These are phyloP conservation scores for Alisma plantagoaquatica DNA, from an alignment of 106 monocot species.

Conservation along the genomic window DNA sequence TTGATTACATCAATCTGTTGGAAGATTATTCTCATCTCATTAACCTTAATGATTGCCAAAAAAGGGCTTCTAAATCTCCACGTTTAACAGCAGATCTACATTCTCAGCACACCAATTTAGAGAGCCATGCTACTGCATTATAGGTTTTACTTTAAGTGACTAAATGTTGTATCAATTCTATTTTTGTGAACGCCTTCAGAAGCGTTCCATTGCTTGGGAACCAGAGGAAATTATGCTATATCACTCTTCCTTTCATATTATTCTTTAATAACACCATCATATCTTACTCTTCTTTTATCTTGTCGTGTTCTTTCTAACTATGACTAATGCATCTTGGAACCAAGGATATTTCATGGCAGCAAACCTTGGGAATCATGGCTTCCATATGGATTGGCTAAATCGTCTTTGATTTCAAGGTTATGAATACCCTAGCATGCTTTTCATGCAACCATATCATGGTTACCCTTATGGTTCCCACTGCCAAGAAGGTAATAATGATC, in stretches of 20 bases:
- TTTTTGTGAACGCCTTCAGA: conserved; percentile 62
- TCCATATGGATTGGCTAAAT: conserved; percentile 8
- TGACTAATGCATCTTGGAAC: neutral
- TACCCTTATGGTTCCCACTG: neutral
- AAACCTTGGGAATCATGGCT: conserved; percentile 1
- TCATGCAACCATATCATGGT: conserved; percentile 9
- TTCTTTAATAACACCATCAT: neutral
- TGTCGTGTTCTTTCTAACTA: conserved; percentile 3
- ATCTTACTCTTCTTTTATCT: neutral
- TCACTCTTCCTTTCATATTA: neutral
- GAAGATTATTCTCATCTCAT: conserved; percentile 83
- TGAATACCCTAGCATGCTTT: conserved; percentile 17
- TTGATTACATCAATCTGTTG: conserved; percentile 56
- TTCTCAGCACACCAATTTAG: conserved; percentile 43
- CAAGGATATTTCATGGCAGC: neutral
- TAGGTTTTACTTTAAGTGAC: conserved; percentile 88
- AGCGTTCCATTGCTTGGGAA: conserved; percentile 24
- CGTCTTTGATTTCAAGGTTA: conserved; percentile 16
- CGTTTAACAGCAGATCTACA: conserved; percentile 58
- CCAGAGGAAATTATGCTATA: too few species aligned
- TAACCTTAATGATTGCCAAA: conserved; percentile 57
- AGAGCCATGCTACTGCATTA: conserved; percentile 77
- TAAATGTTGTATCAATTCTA: conserved; percentile 90
- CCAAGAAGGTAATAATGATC: neutral
- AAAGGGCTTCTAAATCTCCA: conserved; percentile 66